These are phyloP conservation scores for Physaria fendleri DNA, from an alignment of 345 rosid genomes.

Conservation along the genomic window DNA sequence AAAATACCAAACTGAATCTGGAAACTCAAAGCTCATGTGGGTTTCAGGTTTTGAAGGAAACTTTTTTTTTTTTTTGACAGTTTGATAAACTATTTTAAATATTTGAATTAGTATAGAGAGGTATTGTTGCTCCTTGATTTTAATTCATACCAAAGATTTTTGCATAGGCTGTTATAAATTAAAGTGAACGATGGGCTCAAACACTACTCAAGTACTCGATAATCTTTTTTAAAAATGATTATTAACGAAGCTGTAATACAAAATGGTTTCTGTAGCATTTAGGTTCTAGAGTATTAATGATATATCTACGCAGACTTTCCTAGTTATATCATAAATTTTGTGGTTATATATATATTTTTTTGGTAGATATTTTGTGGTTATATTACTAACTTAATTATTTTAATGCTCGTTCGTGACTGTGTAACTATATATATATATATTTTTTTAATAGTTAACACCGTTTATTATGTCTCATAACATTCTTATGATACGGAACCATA, in stretches of 20 bases:
- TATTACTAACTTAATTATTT: no score
- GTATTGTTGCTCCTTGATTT: neutral
- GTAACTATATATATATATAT: no score
- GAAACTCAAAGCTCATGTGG: neutral
- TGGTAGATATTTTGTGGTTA: no score
- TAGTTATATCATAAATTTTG: no score
- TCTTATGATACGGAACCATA: neutral
- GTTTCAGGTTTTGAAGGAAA: neutral
- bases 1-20: neutral
- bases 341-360: no score
- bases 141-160: neutral
- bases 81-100: neutral
- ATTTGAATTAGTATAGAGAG: neutral
- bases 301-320: no score
- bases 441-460: neutral
- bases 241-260: no score
- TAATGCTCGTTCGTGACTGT: no score
- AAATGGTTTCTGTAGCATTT: no score
- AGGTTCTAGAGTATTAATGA: no score
- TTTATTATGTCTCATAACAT: neutral
- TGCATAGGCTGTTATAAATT: neutral
- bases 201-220: neutral
- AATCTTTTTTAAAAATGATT: no score
- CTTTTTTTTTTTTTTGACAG: neutral
- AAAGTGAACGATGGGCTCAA: neutral